phyloP scores from a whole-genome alignment of 108 stramenopile species.

The Nannochloropsis granulata region DNA sequence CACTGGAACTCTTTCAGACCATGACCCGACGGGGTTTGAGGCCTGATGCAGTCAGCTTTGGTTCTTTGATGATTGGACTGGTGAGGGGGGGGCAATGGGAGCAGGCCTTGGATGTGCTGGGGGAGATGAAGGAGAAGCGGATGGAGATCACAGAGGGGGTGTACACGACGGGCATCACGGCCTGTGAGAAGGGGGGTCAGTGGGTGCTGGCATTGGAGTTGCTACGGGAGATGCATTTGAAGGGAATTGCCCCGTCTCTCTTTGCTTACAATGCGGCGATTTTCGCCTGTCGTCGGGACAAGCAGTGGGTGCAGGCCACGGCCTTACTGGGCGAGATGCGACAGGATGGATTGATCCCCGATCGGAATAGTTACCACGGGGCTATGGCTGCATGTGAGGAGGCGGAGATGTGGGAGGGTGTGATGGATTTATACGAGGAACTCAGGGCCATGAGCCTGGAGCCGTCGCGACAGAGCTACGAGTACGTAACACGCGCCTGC shows the following conservation, averaged over 20 bases:
- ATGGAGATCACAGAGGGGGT: neutral
- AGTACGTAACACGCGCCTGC: neutral
- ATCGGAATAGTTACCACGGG: neutral
- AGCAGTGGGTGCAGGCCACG: slow-evolving; percentile 26
- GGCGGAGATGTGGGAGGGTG: neutral
- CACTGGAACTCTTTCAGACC: slow-evolving; percentile 3
- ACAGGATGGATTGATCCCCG: neutral
- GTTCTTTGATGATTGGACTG: neutral
- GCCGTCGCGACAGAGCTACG: neutral
- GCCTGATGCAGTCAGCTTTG: slow-evolving; percentile 4
- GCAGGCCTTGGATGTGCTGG: slow-evolving; percentile 9
- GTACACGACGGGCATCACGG: slow-evolving; percentile 3
- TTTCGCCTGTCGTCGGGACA: slow-evolving; percentile 4
- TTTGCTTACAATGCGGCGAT: slow-evolving; percentile 21
- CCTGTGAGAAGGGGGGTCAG: slow-evolving; percentile 13
- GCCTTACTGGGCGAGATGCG: slow-evolving; percentile 3
- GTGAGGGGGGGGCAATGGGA: slow-evolving; percentile 14
- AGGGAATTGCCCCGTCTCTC: slow-evolving; percentile 7
- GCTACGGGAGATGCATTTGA: slow-evolving; percentile 10
- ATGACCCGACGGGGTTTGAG: slow-evolving; percentile 2
- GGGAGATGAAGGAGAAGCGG: slow-evolving; percentile 14
- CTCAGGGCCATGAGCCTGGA: neutral
- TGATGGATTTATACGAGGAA: neutral
- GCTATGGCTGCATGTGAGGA: neutral
- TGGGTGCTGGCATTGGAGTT: slow-evolving; percentile 7